Evolutionary conservation across 2,329 filamentous ascomycete species (phyloP), one percentile per base, ranked within the genome.

Genomic region (Aspergillus transmontanensis): DNA sequence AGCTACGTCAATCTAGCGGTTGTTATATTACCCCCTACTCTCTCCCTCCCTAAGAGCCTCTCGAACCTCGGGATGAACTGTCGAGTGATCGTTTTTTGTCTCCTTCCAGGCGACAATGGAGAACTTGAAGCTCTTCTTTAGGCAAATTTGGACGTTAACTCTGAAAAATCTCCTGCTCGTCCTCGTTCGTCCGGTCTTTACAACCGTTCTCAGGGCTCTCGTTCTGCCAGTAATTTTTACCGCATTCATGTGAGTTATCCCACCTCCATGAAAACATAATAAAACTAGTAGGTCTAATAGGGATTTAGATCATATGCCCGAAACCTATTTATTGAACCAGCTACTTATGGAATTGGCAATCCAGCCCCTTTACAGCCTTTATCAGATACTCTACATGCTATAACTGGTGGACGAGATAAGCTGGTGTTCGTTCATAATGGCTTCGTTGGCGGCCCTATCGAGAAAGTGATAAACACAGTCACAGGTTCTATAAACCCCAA

Each of bases 401-500:
- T 89, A 2, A 78, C 79, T 19, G 82, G 82, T 12, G 87, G 88
- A 21, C 85, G 91, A 66, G 79, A 90, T 68, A 92, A 86, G 57
- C 81, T 97, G 16, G 89, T 89, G 14, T 92, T 97, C 61, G 88
- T 96, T 62, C 90, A 96, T 74, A 93, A 87, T 77, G 90, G 90
- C 11, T 79, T 86, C 58, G 81, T 81, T 0, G 89, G 87, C 11
- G 92, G 91, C 19, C 84, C 89, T 59, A 93, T 96, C 58, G 87
- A 91, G 61, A 80, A 80, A 14, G 88, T 95, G 21, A 92, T 96
- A 64, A 81, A 86, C 65, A 75, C 79, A 2, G 76, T 96, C 21
- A 84, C 86, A 3, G 76, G 79, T n/a, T 80, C 85, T n/a, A 86
- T 90, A 5, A 79, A 81, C 26, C 78, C 76, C 9, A 21, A 87